Evolutionary conservation across 2,329 filamentous ascomycete species (phyloP).

Genomic region (Trichophyton schoenleinii): DNA sequence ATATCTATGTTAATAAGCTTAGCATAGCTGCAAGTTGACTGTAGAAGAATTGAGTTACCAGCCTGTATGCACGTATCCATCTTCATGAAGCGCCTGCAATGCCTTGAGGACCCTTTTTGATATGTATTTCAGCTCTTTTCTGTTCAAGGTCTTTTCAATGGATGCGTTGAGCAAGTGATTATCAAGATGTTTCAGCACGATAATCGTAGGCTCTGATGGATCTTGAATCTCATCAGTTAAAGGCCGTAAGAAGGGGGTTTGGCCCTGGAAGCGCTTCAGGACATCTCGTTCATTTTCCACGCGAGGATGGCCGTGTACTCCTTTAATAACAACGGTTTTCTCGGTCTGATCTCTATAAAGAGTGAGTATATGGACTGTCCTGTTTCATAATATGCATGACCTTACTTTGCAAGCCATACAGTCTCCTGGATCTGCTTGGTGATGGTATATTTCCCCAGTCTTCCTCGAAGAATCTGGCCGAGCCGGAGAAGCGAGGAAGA

Average conservation of each 20-base stretch:
- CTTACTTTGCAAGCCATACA: slow-evolving; percentile 11
- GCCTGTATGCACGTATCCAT: slow-evolving; percentile 16
- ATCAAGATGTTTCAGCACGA: slow-evolving; percentile 15
- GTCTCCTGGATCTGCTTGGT: slow-evolving; percentile 9
- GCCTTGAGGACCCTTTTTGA: slow-evolving; percentile 13
- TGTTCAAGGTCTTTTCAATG: slow-evolving; percentile 8
- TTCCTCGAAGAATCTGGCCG: neutral
- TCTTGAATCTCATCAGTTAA: slow-evolving; percentile 7
- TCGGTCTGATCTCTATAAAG: slow-evolving; percentile 5
- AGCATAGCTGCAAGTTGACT: neutral
- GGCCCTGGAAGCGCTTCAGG: slow-evolving; percentile 17
- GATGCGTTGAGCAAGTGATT: slow-evolving; percentile 4
- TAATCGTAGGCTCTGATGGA: no score
- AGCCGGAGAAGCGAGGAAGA: neutral
- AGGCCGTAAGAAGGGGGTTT: slow-evolving; percentile 15
- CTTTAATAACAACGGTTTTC: slow-evolving; percentile 18
- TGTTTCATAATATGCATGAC: neutral
- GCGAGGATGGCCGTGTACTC: slow-evolving; percentile 14
- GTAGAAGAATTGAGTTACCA: neutral
- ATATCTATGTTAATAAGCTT: slow-evolving; percentile 11
- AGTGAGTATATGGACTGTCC: neutral
- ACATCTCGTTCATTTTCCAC: slow-evolving; percentile 20
- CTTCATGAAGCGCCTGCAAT: slow-evolving; percentile 13
- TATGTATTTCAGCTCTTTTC: slow-evolving; percentile 14
- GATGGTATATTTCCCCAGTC: slow-evolving; percentile 5